Evolutionary conservation across 371 early-diverging fungal species (phyloP), one percentile per base, ranked within the genome.

Genomic region (Umbelopsis sp.): DNA sequence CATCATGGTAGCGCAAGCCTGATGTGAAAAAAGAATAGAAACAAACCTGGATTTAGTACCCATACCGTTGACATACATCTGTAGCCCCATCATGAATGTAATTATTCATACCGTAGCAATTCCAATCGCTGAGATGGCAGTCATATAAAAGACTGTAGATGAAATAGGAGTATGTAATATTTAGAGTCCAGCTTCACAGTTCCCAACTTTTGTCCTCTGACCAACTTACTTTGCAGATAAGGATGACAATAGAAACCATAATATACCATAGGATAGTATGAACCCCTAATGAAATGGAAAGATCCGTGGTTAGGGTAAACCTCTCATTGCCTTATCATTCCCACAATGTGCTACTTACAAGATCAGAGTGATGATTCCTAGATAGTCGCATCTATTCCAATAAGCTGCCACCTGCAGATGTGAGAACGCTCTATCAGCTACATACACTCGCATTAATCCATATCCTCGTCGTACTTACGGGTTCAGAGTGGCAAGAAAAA

Each of bases 331-430:
- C 29, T 29, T 29, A 29, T 22, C 22, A 22, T 53, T 9, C 1
- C 16, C 37, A 57, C 7, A 29, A 10, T 35, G 37, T 35, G 12
- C 3, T n/a, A 35, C 86, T 75, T 83, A 90, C 91, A 92, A 86
- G 72, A 94, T 94, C 68, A 96, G 80, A 38, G 86, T 80, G 32
- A 94, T 91, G 71, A 97, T 97, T 46, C 97, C 97, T 45, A 93
- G 89, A 87, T 96, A 97, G 78, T 97, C 97, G 68, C 94, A 94
- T 66, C 92, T 87, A 76, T 93, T 93, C 92, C 93, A 94, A 9
- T 50, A 65, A 18, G 75, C 71, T 63, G 84, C 76, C 12, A 92
- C 29, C 57, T 57, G 29, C 3, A 57, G 14, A 57, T 0, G 29
- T 24, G 16, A 57, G 37, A 18, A 14, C 22, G 37, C 29, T 8